Percentiles rank a stretch among this genome's conserved stretches.
These are phyloP conservation scores for Prunus mongolica DNA, from an alignment of 306 rosid species.

Conservation along the genomic window DNA sequence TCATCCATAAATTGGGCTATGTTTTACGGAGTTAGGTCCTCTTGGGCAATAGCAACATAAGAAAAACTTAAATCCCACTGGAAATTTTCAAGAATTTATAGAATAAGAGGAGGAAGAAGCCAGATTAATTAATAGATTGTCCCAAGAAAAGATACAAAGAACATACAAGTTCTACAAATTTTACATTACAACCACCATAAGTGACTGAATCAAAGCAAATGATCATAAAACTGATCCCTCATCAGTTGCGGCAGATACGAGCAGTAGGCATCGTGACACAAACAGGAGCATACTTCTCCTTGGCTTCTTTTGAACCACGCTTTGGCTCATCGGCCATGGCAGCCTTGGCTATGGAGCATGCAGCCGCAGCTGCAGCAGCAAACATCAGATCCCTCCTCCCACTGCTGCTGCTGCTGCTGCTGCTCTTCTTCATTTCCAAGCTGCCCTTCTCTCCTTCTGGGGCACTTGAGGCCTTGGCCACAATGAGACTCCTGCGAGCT, in stretches of 20 bases:
- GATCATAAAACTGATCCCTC: not conserved
- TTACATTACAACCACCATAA: slow-evolving; percentile 14
- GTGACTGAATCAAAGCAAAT: not conserved
- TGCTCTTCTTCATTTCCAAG: slow-evolving; percentile 22
- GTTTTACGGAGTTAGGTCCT: no score
- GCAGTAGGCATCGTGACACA: slow-evolving; percentile 72
- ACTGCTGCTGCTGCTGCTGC: slow-evolving; percentile 20
- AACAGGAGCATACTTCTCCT: slow-evolving; percentile 48
- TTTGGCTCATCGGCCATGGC: slow-evolving; percentile 58
- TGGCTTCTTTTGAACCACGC: slow-evolving; percentile 44
- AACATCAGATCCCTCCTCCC: slow-evolving; percentile 58
- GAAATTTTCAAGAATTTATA: not conserved
- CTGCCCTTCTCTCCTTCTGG: slow-evolving; percentile 17
- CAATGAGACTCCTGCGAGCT: slow-evolving; percentile 23
- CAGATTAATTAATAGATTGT: slow-evolving; percentile 4
- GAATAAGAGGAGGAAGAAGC: slow-evolving; percentile 4
- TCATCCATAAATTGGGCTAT: no score
- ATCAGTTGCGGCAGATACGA: slow-evolving; percentile 55
- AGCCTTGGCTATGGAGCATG: slow-evolving; percentile 39
- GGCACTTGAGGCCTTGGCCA: slow-evolving; percentile 39
- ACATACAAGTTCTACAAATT: slow-evolving; percentile 22
- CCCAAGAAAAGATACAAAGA: not conserved
- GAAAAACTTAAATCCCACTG: not conserved
- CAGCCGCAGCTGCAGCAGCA: slow-evolving; percentile 43
- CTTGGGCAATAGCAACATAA: not conserved